phyloP scores from a whole-genome alignment of 176 grass and related monocot genomes.

The Musa troglodytarum region DNA sequence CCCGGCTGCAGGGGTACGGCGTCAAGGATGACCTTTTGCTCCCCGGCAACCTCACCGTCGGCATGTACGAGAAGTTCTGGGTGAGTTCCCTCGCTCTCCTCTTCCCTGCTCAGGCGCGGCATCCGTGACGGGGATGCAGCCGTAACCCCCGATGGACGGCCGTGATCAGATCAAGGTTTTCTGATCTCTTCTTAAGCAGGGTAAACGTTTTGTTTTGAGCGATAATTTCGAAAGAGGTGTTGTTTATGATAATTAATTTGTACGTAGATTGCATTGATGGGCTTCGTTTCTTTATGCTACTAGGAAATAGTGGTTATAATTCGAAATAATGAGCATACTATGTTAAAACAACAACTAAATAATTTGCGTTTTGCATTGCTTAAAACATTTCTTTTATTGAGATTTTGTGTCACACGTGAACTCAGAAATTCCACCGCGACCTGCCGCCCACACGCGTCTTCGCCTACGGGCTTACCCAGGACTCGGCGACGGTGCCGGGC shows the following conservation, averaged over 20 bases:
- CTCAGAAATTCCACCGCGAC: constrained; percentile 82
- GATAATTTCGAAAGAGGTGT: too few relatives aligned
- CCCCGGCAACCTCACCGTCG: constrained; percentile 72
- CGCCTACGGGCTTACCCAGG: constrained; percentile 38
- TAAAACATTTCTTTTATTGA: too few relatives aligned
- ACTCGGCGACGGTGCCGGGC: constrained; percentile 41
- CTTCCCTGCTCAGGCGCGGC: background rate
- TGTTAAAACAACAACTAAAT: too few relatives aligned
- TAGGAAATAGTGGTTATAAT: too few relatives aligned
- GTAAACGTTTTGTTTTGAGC: too few relatives aligned
- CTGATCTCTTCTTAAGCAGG: too few relatives aligned
- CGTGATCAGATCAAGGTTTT: too few relatives aligned
- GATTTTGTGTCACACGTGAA: background rate
- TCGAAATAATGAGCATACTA: too few relatives aligned
- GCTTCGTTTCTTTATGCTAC: too few relatives aligned
- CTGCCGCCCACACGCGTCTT: constrained; percentile 49
- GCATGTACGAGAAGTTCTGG: constrained; percentile 90
- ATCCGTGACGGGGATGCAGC: background rate
- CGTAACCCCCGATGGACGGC: background rate
- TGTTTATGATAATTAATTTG: too few relatives aligned
- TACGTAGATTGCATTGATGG: too few relatives aligned
- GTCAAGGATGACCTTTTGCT: constrained; percentile 31
- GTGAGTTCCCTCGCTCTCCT: constrained; percentile 24
- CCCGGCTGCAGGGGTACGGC: constrained; percentile 49
- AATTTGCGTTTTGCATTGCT: too few relatives aligned